Percentiles rank a stretch among this genome's conserved stretches.
These are phyloP conservation scores for Trametes meyenii DNA, from an alignment of 768 basidiomycete genomes.

Conservation along the genomic window DNA sequence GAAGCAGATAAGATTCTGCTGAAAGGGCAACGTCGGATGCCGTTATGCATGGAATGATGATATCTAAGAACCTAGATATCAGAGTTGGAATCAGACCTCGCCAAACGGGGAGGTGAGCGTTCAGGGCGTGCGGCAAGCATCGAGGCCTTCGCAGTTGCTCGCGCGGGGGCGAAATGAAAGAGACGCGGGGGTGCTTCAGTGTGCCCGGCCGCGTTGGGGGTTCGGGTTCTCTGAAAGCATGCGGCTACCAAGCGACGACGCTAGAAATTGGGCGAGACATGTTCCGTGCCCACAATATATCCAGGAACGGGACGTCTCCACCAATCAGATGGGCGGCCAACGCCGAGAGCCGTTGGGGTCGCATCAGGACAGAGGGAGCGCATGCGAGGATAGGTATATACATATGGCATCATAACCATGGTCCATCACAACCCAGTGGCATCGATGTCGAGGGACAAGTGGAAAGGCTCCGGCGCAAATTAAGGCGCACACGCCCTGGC, in stretches of 20 bases:
- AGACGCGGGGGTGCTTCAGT: constrained; percentile 13
- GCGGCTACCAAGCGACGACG: constrained; percentile 23
- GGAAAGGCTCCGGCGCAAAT: neutral
- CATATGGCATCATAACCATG: constrained; percentile 19
- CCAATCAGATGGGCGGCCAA: constrained; percentile 15
- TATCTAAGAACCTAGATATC: constrained; percentile 17
- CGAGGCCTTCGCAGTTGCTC: constrained; percentile 16
- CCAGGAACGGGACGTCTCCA: constrained; percentile 13
- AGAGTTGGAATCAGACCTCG: constrained; percentile 21
- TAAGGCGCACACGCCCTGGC: neutral
- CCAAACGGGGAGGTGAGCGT: constrained; percentile 12
- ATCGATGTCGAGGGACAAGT: neutral
- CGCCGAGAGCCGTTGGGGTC: constrained; percentile 4
- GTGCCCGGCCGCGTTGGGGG: constrained; percentile 9
- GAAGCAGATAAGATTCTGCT: constrained; percentile 30
- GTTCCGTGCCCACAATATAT: constrained; percentile 14
- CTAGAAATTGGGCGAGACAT: constrained; percentile 4
- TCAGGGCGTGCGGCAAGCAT: constrained; percentile 13
- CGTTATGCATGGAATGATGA: constrained; percentile 29
- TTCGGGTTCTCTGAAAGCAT: constrained; percentile 23
- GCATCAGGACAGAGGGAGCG: neutral
- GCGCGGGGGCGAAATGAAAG: constrained; percentile 12
- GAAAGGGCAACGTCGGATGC: constrained; percentile 27
- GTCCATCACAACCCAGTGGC: too few species aligned
- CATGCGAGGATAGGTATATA: constrained; percentile 14